Conservation (phyloP, 202 grass and related monocot genomes). For the Eragrostis tef region DNA sequence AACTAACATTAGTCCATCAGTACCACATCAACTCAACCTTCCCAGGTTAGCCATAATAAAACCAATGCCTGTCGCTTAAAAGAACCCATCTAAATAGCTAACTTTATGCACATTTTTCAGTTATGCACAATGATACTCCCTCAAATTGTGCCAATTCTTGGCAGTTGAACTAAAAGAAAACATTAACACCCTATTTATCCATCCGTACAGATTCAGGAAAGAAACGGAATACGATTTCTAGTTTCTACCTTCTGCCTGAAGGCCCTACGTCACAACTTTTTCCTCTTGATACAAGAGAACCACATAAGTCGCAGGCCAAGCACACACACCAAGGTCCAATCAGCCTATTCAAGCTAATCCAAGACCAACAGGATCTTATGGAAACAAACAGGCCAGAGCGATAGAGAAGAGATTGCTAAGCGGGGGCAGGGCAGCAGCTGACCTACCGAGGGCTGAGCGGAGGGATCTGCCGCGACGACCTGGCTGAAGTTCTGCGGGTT, state of each 20-base stretch:
- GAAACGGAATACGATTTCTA: background rate
- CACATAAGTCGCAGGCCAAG: background rate
- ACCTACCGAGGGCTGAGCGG: constrained; percentile 72
- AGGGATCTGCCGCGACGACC: constrained; percentile 67
- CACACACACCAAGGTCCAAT: background rate
- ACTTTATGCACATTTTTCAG: background rate
- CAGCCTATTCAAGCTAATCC: background rate
- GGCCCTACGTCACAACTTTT: no score
- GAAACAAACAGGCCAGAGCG: background rate
- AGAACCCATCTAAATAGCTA: background rate
- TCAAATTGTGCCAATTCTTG: background rate
- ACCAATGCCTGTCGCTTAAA: background rate
- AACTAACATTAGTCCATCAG: background rate
- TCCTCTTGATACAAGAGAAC: background rate
- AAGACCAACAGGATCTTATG: background rate
- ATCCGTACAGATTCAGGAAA: background rate
- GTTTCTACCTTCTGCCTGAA: background rate
- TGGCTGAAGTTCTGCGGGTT: constrained; percentile 90
- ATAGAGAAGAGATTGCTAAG: constrained; percentile 28
- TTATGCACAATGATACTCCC: background rate
- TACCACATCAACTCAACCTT: background rate
- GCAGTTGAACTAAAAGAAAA: background rate
- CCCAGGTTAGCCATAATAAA: background rate
- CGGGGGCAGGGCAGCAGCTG: background rate
- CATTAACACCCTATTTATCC: background rate